Base-by-base conservation (phyloP, 331 rosid species). In the Acacia concinna region DNA sequence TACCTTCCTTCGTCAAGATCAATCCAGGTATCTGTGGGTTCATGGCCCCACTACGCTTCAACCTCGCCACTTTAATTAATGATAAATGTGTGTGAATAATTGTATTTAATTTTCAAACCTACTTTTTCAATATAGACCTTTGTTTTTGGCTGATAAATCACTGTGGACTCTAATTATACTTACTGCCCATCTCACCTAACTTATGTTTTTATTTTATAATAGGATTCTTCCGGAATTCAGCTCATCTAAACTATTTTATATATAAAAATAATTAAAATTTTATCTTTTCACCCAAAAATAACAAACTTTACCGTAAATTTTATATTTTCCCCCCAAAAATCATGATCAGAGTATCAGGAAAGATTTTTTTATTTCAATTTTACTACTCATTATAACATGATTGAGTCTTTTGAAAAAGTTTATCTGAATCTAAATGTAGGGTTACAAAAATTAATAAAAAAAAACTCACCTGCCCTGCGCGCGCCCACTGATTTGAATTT, bases 31-130 rank as follows among this genome's bases (percentile, higher is more conserved):
- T 87, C 89, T 91, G 86, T 89, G 91, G 94, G 90, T 89, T 85
- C n/a, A 88, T 88, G 89, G 90, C 89, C 92, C 91, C 88, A 87
- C 90, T 93, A 91, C 88, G 90, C 97, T 91, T 93, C 92, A 87
- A 89, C 90, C 88, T 88, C 90, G 85, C 89, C 93, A 89, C 74
- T 68, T 23, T 40, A 38, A 69, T 68, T 12, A 20, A 6, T 25
- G 23, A 12, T 11, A 0, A 23, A 0, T 3, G 3, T 25, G 25
- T 10, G 4, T 25, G 0, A 57, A 25, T 25, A 25, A 54, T n/a
- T 54, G 4, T 51, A 21, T 54, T 54, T 18, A 20, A 51, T 51
- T 2, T n/a, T 1, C 20, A 51, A 49, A 20, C 0, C 21, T 49
- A 49, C 10, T 49, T 18, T 18, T 5, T n/a, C n/a, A n/a, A n/a